Evolutionary conservation across 768 basidiomycete genomes (phyloP).

Genomic region (Psilocybe subaeruginosa): DNA sequence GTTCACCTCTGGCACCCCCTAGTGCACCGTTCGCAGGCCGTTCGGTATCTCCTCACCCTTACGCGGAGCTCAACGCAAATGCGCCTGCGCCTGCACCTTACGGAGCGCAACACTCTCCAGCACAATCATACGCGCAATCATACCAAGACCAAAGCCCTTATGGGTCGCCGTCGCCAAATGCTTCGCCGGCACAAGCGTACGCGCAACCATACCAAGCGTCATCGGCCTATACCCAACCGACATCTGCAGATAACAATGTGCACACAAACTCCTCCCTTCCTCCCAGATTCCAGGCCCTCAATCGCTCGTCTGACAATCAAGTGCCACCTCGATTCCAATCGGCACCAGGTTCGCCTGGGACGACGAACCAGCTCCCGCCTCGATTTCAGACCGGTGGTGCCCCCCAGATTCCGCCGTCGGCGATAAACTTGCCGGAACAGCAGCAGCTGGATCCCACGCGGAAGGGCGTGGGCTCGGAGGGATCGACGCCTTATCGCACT

Average conservation of each 20-base stretch:
- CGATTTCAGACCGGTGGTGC: constrained; percentile 27
- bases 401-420: constrained; percentile 27
- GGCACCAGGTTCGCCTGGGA: constrained; percentile 12
- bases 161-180: constrained; percentile 1
- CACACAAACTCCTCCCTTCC: constrained; percentile 20
- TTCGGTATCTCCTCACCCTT: constrained; percentile 40
- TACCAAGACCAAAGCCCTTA: constrained; percentile 14
- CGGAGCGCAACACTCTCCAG: constrained; percentile 14
- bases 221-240: constrained; percentile 11
- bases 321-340: constrained; percentile 30
- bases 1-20: constrained; percentile 35
- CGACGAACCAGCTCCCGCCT: constrained; percentile 21
- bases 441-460: not conserved
- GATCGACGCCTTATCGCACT: constrained; percentile 39
- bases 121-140: constrained; percentile 25
- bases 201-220: constrained; percentile 22
- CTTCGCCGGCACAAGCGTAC: constrained; percentile 21
- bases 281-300: constrained; percentile 28
- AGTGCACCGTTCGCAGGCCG: constrained; percentile 42
- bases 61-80: constrained; percentile 29
- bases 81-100: constrained; percentile 20
- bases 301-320: constrained; percentile 20
- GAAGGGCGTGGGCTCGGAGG: not conserved
- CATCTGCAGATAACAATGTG: constrained; percentile 6
- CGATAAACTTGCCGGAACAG: constrained; percentile 14